Conservation (phyloP, 306 rosid species). For the Rosa lucieae region DNA sequence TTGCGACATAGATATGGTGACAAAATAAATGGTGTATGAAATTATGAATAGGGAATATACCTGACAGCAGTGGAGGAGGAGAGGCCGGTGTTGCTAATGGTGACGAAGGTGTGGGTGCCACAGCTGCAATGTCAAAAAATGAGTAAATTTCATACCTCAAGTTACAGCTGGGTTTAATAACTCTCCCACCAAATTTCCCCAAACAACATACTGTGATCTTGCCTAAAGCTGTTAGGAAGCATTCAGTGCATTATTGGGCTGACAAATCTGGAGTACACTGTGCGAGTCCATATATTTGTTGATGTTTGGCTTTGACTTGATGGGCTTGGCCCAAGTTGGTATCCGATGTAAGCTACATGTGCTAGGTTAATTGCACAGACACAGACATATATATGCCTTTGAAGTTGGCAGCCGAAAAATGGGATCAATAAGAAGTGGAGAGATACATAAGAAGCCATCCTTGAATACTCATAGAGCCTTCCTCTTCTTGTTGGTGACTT, state of each 20-base stretch:
- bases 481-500: no score
- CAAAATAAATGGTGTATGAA: neutral
- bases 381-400: no score
- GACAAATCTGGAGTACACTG: conserved; percentile 28
- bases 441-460: no score
- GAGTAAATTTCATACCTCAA: conserved; percentile 1
- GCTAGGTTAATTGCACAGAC: no score
- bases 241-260: neutral
- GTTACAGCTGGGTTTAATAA: conserved; percentile 1
- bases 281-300: conserved; percentile 10
- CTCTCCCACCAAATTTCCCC: conserved; percentile 13
- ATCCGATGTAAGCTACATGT: no score
- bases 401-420: no score
- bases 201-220: neutral
- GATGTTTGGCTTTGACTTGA: no score
- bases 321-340: no score
- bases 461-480: no score
- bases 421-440: no score
- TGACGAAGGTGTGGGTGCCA: neutral
- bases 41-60: neutral
- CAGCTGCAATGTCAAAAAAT: neutral
- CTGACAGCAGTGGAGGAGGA: neutral
- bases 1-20: neutral
- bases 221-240: neutral
- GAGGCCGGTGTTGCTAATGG: neutral